Base-by-base conservation (phyloP, 2,329 filamentous ascomycete genomes). In the Fusarium coffeatum region DNA sequence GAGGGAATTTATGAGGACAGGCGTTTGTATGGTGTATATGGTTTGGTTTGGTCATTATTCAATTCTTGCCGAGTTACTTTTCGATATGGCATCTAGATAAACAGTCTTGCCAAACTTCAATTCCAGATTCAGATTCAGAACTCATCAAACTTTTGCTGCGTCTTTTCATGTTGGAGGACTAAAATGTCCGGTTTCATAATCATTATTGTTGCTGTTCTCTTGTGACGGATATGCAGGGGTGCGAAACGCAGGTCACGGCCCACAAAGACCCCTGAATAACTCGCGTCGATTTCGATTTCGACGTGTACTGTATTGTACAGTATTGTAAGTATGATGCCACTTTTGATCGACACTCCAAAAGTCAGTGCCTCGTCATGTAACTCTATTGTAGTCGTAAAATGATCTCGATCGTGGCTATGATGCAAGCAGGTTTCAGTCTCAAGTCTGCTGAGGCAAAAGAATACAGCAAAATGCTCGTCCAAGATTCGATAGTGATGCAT, bases 211-310 rank as follows among this genome's bases (percentile, higher is more conserved):
- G 13, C 15, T 55, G 45, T 23, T 61, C n/a, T 16, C 43, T 59
- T 45, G 45, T n/a, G 25, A 49, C 28, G 23, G 43, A 27, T 27
- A 47, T 22, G 16, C 49, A 58, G 23, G 58, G 67, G 56, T 64
- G 48, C 48, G 68, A 70, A 71, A 70, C 68, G 25, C 45, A 45
- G 42, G 48, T 25, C 25, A 43, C 30, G 65, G 32, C 54, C 68
- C 68, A 69, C 68, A 51, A 37, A 50, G 27, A 47, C 63, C 70
- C 69, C 69, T 72, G 66, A 69, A 62, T 69, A 63, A 30, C 45
- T 47, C 7, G 37, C n/a, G 25, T 54, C 18, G 16, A 45, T 45
- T 40, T 54, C 18, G 16, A 37, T 41, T 40, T 27, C 43, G 45
- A 53, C 32, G 25, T 16, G 25, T 32, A 41, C 45, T 15, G 37